A percentile compares a stretch with the other conserved stretches of the same genome.
Conservation (phyloP, 75 land plant genomes). For the Gnetum montanum region DNA sequence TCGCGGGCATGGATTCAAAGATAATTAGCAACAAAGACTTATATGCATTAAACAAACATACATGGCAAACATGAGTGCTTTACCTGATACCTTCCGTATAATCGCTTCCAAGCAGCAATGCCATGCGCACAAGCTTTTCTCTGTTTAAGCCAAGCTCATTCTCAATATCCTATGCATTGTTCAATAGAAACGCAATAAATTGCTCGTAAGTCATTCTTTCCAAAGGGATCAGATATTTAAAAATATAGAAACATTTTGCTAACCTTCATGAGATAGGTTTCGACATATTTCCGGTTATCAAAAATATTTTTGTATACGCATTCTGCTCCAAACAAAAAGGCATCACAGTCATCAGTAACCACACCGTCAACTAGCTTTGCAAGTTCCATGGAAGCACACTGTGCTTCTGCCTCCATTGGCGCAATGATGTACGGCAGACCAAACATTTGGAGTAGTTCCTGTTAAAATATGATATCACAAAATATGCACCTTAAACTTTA, state of each 20-base stretch:
- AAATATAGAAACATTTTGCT: constrained; percentile 3
- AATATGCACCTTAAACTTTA: too few species aligned
- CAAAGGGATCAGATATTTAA: too few species aligned
- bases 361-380: constrained; percentile 85
- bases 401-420: constrained; percentile 99
- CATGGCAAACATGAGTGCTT: too few species aligned
- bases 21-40: too few species aligned
- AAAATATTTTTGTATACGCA: constrained; percentile 96
- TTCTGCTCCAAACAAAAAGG: constrained; percentile 86
- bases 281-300: constrained; percentile 97
- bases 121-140: constrained; percentile 85
- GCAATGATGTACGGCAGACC: constrained; percentile 97
- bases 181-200: constrained; percentile 5
- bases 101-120: constrained; percentile 95
- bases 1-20: too few species aligned
- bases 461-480: too few species aligned
- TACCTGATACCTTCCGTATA: constrained; percentile 98
- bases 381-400: constrained; percentile 89
- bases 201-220: too few species aligned
- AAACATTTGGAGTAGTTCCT: constrained; percentile 99
- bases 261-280: constrained; percentile 98
- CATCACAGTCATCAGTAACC: constrained; percentile 97
- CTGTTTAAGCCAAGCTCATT: constrained; percentile 73
- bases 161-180: constrained; percentile 85
- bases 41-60: too few species aligned